Evolutionary conservation across 768 basidiomycete genomes (phyloP).

Genomic region (Rubroboletus satanas): DNA sequence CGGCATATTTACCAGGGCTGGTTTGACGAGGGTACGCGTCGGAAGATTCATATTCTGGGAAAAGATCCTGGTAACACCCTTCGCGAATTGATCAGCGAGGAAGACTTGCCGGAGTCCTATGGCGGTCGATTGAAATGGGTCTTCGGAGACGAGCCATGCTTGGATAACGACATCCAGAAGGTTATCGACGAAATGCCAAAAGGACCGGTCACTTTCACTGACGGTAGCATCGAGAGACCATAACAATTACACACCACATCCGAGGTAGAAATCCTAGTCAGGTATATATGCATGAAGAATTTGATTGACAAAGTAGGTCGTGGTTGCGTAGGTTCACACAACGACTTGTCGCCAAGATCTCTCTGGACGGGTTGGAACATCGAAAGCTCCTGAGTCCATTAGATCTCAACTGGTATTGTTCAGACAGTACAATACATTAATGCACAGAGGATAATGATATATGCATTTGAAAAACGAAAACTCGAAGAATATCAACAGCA

Average conservation of each 20-base stretch:
- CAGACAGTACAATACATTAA: slow-evolving; percentile 28
- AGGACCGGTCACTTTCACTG: slow-evolving; percentile 49
- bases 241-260: background rate
- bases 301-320: background rate
- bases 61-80: slow-evolving; percentile 54
- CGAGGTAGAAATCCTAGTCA: background rate
- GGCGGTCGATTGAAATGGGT: slow-evolving; percentile 73
- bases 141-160: slow-evolving; percentile 60
- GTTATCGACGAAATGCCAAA: slow-evolving; percentile 50
- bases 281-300: too few relatives aligned
- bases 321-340: too few relatives aligned
- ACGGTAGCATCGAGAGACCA: slow-evolving; percentile 39
- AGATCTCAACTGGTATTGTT: slow-evolving; percentile 10
- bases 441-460: slow-evolving; percentile 28
- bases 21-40: slow-evolving; percentile 77
- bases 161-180: slow-evolving; percentile 53
- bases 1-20: slow-evolving; percentile 44
- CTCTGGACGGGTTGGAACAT: background rate
- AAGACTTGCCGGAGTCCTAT: slow-evolving; percentile 62
- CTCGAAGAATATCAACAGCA: background rate
- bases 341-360: background rate
- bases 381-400: slow-evolving; percentile 3
- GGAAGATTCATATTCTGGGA: slow-evolving; percentile 73
- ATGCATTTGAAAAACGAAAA: slow-evolving; percentile 4
- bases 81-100: slow-evolving; percentile 43